These are phyloP conservation scores for Leptographium procerum DNA, from an alignment of 2,329 filamentous ascomycete genomes.

Conservation along the genomic window DNA sequence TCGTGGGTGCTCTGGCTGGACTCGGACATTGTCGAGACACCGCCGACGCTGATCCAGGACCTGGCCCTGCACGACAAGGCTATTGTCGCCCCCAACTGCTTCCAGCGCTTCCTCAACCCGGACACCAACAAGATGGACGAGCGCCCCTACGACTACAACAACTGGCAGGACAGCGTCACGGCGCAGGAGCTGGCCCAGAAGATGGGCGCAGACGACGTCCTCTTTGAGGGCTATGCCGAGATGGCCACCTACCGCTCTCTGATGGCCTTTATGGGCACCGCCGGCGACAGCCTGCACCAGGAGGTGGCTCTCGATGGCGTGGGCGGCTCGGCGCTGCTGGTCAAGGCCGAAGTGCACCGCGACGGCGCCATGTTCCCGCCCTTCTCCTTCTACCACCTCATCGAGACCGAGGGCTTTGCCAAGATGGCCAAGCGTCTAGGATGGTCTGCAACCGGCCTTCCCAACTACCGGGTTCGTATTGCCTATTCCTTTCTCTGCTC, in stretches of 20 bases:
- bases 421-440: slow-evolving; percentile 90
- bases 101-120: slow-evolving; percentile 67
- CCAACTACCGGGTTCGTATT: slow-evolving; percentile 79
- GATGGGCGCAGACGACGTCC: slow-evolving; percentile 85
- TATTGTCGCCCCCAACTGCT: slow-evolving; percentile 93
- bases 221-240: slow-evolving; percentile 86
- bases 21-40: slow-evolving; percentile 82
- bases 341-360: slow-evolving; percentile 92
- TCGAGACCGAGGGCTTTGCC: slow-evolving; percentile 96
- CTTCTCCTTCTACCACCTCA: slow-evolving; percentile 91
- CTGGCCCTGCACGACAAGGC: slow-evolving; percentile 77
- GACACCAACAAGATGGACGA: slow-evolving; percentile 60
- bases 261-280: slow-evolving; percentile 71
- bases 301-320: slow-evolving; percentile 82
- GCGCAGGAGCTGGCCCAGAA: slow-evolving; percentile 63
- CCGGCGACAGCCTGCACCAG: slow-evolving; percentile 42
- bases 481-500: background rate
- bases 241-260: slow-evolving; percentile 85
- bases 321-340: slow-evolving; percentile 80
- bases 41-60: slow-evolving; percentile 77
- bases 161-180: slow-evolving; percentile 81
- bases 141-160: slow-evolving; percentile 93
- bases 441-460: slow-evolving; percentile 77
- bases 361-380: slow-evolving; percentile 98
- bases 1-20: slow-evolving; percentile 98